Conservation (phyloP, 2,329 filamentous ascomycete species). For the Exophiala bonariae region DNA sequence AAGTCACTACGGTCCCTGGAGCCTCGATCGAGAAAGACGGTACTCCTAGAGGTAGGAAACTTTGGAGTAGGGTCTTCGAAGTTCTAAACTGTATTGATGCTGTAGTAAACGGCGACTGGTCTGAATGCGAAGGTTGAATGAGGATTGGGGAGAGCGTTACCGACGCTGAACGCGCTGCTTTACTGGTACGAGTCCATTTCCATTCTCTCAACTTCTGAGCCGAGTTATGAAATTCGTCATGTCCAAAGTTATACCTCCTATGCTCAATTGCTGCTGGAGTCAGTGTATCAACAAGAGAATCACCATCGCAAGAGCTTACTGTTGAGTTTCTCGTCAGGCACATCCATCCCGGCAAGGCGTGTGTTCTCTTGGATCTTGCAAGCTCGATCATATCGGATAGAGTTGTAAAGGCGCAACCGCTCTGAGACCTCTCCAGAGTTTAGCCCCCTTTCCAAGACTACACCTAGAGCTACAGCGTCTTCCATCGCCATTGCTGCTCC, state of each 20-base stretch:
- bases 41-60: conserved; percentile 45
- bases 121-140: conserved; percentile 30
- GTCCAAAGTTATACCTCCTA: conserved; percentile 55
- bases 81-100: conserved; percentile 53
- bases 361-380: conserved; percentile 60
- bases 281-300: conserved; percentile 4
- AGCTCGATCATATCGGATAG: conserved; percentile 58
- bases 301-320: neutral
- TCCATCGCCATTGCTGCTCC: conserved; percentile 67
- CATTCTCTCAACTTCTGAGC: conserved; percentile 52
- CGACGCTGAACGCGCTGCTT: conserved; percentile 49
- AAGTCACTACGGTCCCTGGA: conserved; percentile 46
- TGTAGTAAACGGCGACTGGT: conserved; percentile 43
- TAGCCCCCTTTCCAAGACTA: conserved; percentile 54
- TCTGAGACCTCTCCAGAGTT: conserved; percentile 49
- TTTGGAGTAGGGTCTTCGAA: conserved; percentile 51
- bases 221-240: conserved; percentile 60
- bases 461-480: conserved; percentile 61
- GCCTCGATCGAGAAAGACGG: conserved; percentile 42
- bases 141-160: conserved; percentile 43
- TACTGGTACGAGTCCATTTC: conserved; percentile 49
- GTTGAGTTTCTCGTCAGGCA: conserved; percentile 3
- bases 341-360: conserved; percentile 34
- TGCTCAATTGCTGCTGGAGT: conserved; percentile 39
- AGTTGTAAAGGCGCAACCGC: conserved; percentile 60